phyloP scores from a whole-genome alignment of 495 filamentous ascomycete species.

The Penicillium simplicissimum region DNA sequence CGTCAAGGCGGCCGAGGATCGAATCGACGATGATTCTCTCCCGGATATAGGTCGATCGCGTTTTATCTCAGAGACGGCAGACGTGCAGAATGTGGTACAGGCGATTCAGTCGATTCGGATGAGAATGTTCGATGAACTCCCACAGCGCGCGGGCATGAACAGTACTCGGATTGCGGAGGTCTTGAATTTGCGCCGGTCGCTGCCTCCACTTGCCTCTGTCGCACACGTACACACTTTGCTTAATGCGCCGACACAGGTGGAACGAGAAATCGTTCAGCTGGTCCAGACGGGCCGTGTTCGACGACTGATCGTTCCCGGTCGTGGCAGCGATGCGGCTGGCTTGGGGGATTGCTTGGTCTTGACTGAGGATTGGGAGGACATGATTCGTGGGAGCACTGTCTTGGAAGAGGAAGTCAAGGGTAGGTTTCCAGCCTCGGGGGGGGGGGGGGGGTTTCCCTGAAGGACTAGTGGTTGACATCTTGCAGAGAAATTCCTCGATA shows the following conservation, averaged over 20 bases:
- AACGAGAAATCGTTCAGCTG: slow-evolving; percentile 71
- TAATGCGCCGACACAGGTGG: slow-evolving; percentile 65
- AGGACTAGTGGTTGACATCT: neutral
- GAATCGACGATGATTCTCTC: slow-evolving; percentile 43
- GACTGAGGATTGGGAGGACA: slow-evolving; percentile 58
- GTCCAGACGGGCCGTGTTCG: slow-evolving; percentile 59
- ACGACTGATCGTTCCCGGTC: slow-evolving; percentile 65
- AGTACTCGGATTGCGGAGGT: slow-evolving; percentile 69
- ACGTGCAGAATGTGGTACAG: slow-evolving; percentile 62
- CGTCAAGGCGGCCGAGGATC: slow-evolving; percentile 40
- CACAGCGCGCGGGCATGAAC: slow-evolving; percentile 70
- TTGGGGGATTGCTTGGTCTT: slow-evolving; percentile 74
- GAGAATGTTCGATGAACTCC: slow-evolving; percentile 70
- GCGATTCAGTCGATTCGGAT: slow-evolving; percentile 61
- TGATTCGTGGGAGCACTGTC: slow-evolving; percentile 46
- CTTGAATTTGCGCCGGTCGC: slow-evolving; percentile 61
- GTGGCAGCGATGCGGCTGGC: slow-evolving; percentile 58
- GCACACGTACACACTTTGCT: slow-evolving; percentile 71
- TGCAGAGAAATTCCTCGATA: slow-evolving; percentile 54
- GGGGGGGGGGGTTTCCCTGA: no score
- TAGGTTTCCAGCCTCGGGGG: slow-evolving; percentile 13
- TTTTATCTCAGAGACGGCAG: slow-evolving; percentile 47
- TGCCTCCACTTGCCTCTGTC: slow-evolving; percentile 71
- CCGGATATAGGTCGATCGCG: slow-evolving; percentile 42
- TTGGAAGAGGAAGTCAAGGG: slow-evolving; percentile 54